These are phyloP conservation scores for Linaria vulgaris DNA, from an alignment of 257 asterid species.

Conservation along the genomic window DNA sequence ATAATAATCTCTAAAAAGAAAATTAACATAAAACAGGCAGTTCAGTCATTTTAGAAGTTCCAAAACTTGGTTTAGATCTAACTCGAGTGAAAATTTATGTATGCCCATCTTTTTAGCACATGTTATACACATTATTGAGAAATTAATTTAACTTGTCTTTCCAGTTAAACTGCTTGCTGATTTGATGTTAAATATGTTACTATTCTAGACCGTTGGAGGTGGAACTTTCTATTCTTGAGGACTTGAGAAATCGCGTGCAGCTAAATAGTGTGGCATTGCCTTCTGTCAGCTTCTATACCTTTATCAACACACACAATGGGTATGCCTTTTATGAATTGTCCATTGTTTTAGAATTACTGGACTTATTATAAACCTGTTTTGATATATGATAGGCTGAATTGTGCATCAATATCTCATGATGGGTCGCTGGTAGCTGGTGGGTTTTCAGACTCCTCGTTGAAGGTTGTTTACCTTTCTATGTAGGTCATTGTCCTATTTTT, in stretches of 20 bases:
- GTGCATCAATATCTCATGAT: constrained; percentile 92
- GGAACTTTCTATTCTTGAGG: constrained; percentile 93
- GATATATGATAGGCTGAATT: constrained; percentile 54
- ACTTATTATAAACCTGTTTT: constrained; percentile 23
- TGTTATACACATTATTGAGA: background rate
- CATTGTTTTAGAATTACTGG: constrained; percentile 4
- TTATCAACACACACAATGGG: constrained; percentile 92
- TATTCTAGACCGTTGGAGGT: constrained; percentile 72
- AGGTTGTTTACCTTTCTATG: constrained; percentile 49
- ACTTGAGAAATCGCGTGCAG: constrained; percentile 91
- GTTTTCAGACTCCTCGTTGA: constrained; percentile 93
- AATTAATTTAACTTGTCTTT: constrained; percentile 17
- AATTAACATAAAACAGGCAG: background rate
- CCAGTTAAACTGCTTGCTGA: constrained; percentile 20
- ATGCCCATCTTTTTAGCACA: background rate
- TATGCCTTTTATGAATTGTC: constrained; percentile 30
- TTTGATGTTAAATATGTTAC: constrained; percentile 3
- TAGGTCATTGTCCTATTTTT: constrained; percentile 3
- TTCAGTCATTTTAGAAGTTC: constrained; percentile 1
- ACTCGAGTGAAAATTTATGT: background rate
- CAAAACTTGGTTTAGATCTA: background rate
- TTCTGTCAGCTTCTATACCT: constrained; percentile 90
- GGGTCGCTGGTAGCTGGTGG: constrained; percentile 98
- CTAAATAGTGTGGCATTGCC: constrained; percentile 76
- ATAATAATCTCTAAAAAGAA: background rate